Evolutionary conservation across 2,329 filamentous ascomycete species (phyloP), one percentile per base, ranked within the genome.

Genomic region (Colletotrichum simmondsii): DNA sequence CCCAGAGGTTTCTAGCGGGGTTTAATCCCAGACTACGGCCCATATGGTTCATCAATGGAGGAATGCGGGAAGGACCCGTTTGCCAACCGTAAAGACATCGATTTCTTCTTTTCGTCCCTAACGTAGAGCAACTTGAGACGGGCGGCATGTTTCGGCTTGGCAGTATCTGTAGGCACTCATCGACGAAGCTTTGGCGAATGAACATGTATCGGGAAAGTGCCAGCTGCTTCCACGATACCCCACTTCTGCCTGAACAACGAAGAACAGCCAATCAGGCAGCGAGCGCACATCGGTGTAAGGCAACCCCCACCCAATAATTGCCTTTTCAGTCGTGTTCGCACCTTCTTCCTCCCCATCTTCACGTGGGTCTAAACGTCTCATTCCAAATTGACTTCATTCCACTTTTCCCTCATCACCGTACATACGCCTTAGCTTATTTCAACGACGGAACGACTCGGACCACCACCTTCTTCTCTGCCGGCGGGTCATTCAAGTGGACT

Each of bases 211-310:
- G n/a, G 4, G 11, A 30, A 53, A 24, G 3, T 28, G 46, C 46
- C 49, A 26, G 42, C 57, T 24, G 35, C 58, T 28, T 61, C 35
- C 11, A n/a, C 1, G 5, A 2, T 22, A 10, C 19, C 6, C 57
- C 57, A 56, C 65, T 24, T 54, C 10, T 68, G n/a, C 19, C 32
- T 54, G 49, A 6, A 3, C 2, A 32, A 19, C 19, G 37, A 19
- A 42, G 37, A 19, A 42, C 37, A 42, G n/a, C 69, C 64, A 68
- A 72, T 68, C 24, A 63, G 6, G 42, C 5, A 1, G 52, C 53
- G 58, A 57, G 49, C 57, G 58, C 57, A 63, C 32, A 64, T 52
- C 24, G 10, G 2, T 42, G 46, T 54, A 22, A 65, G 52, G 62
- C 49, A 28, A 22, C 12, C 16, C 59, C n/a, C 26, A 26, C 56